A percentile compares a stretch with the other conserved stretches of the same genome.
These are phyloP conservation scores for Akanthomyces lecanii DNA, from an alignment of 2,329 filamentous ascomycete genomes.

Conservation along the genomic window DNA sequence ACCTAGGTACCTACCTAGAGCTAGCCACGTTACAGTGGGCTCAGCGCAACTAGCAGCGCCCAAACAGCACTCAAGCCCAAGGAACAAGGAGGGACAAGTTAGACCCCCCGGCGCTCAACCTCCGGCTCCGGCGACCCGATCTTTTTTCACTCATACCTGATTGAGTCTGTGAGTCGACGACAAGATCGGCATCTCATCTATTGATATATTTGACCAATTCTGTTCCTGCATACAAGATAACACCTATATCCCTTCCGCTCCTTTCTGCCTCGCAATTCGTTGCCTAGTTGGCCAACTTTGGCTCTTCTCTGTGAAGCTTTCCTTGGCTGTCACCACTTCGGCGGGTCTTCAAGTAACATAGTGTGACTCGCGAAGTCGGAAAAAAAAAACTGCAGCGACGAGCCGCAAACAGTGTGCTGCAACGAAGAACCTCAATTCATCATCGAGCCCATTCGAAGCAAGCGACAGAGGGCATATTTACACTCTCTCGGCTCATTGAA, in stretches of 20 bases:
- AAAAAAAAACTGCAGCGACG: conserved; percentile 11
- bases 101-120: not conserved
- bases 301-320: not conserved
- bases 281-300: not conserved
- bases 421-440: not conserved
- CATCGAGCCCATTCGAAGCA: not conserved
- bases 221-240: not conserved
- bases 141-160: conserved; percentile 16
- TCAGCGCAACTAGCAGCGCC: not conserved
- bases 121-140: conserved; percentile 19
- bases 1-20: no score
- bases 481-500: not conserved
- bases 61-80: not conserved
- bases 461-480: not conserved
- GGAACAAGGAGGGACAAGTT: not conserved
- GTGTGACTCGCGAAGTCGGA: conserved; percentile 1
- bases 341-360: conserved; percentile 5
- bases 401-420: not conserved
- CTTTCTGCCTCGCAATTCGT: not conserved
- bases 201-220: not conserved
- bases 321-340: not conserved
- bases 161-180: conserved; percentile 7
- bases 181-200: not conserved
- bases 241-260: no score
- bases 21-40: not conserved